Conservation (phyloP, 106 monocot genomes). For the Amphibolis antarctica region DNA sequence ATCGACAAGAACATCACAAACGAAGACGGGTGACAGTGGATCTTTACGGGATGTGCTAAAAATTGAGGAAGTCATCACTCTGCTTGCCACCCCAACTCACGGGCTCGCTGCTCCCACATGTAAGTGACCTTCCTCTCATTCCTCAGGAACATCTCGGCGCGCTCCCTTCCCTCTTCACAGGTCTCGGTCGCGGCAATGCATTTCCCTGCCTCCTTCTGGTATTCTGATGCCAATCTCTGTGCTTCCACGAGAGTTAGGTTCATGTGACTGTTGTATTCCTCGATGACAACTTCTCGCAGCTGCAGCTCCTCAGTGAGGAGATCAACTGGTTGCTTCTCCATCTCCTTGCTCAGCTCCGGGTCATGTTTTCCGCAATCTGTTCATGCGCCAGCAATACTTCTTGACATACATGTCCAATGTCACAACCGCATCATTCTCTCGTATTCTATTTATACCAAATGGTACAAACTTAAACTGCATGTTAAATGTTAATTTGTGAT, state of each 20-base stretch:
- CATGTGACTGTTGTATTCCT: conserved; percentile 55
- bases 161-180: conserved; percentile 75
- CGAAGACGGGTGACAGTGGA: neutral
- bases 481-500: no score
- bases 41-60: neutral
- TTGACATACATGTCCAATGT: no score
- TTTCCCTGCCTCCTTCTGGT: conserved; percentile 72
- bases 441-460: no score
- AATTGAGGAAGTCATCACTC: neutral
- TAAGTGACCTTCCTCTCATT: conserved; percentile 59
- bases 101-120: conserved; percentile 63
- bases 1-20: no score
- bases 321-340: conserved; percentile 71
- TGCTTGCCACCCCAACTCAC: conserved; percentile 56
- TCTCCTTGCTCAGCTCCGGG: conserved; percentile 69
- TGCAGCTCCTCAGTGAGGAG: conserved; percentile 72
- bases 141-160: conserved; percentile 36
- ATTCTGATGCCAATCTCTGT: conserved; percentile 61
- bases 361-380: conserved; percentile 82
- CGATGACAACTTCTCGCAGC: conserved; percentile 51
- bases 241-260: conserved; percentile 65
- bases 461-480: no score
- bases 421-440: no score
- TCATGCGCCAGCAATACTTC: neutral
- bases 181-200: conserved; percentile 83